Evolutionary conservation across 2,329 filamentous ascomycete species (phyloP).

Genomic region (Stromatinia cepivora): DNA sequence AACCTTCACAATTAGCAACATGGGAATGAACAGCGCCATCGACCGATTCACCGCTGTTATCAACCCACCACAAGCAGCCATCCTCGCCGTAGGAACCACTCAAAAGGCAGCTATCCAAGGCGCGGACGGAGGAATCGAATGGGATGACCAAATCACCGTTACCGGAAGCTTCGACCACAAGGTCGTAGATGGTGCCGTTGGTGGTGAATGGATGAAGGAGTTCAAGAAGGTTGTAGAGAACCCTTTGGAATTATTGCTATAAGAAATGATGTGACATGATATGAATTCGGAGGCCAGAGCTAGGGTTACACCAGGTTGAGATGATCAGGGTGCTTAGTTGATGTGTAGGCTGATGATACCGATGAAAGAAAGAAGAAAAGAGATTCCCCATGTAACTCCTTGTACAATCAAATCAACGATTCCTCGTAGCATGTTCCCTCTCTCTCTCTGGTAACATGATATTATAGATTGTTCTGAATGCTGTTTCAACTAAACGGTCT

Average conservation of each 20-base stretch:
- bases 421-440: not conserved
- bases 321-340: not conserved
- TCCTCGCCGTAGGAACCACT: constrained; percentile 90
- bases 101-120: constrained; percentile 91
- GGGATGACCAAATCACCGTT: constrained; percentile 95
- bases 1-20: constrained; percentile 99
- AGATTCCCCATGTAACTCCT: constrained; percentile 35
- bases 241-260: constrained; percentile 91
- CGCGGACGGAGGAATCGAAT: constrained; percentile 85
- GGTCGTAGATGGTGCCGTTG: constrained; percentile 94
- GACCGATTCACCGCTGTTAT: constrained; percentile 98
- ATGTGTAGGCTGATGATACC: constrained; percentile 20
- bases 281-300: constrained; percentile 8
- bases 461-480: not conserved
- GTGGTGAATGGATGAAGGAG: constrained; percentile 94
- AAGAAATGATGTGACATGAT: constrained; percentile 23
- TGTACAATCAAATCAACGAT: constrained; percentile 19
- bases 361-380: constrained; percentile 27
- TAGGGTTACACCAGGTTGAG: not conserved
- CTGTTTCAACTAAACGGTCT: not conserved
- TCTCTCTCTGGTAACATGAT: not conserved
- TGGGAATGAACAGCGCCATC: constrained; percentile 98
- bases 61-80: constrained; percentile 96
- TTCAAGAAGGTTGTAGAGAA: constrained; percentile 98
- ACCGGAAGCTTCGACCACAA: constrained; percentile 99